Conservation (phyloP, 306 rosid species). For the Dalbergia oliveri region DNA sequence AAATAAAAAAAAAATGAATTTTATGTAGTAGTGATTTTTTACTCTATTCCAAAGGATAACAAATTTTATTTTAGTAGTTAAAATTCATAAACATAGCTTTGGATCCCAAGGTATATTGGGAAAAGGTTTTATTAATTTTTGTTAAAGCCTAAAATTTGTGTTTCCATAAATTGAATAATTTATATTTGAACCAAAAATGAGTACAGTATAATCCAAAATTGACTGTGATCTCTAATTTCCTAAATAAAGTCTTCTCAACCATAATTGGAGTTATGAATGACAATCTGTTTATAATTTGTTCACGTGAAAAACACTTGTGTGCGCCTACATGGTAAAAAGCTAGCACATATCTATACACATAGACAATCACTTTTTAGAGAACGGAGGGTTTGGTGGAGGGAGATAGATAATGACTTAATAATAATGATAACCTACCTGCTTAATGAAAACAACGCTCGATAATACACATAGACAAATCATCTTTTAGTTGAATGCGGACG, state of each 20-base stretch:
- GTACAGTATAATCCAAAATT: neutral
- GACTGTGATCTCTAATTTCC: neutral
- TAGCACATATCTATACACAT: slow-evolving; percentile 16
- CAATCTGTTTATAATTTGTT: neutral
- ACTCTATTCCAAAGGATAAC: neutral
- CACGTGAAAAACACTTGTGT: slow-evolving; percentile 6
- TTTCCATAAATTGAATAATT: neutral
- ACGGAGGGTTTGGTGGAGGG: slow-evolving; percentile 39
- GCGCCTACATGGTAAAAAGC: neutral
- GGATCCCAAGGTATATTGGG: no score
- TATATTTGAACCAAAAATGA: neutral
- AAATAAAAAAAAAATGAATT: no score
- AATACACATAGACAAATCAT: slow-evolving; percentile 11
- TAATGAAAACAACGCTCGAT: neutral
- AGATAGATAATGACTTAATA: slow-evolving; percentile 37
- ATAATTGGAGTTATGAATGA: neutral
- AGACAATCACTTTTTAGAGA: slow-evolving; percentile 30
- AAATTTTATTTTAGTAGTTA: neutral
- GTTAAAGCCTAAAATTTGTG: no score
- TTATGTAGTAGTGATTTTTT: neutral
- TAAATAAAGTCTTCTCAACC: neutral
- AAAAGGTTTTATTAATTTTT: no score
- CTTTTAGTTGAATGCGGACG: slow-evolving; percentile 44
- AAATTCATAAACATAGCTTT: no score
- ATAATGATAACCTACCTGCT: neutral